Percentiles rank a stretch among this genome's conserved stretches.
phyloP scores from a whole-genome alignment of 2,329 filamentous ascomycete species.

The Xylaria arbuscula region DNA sequence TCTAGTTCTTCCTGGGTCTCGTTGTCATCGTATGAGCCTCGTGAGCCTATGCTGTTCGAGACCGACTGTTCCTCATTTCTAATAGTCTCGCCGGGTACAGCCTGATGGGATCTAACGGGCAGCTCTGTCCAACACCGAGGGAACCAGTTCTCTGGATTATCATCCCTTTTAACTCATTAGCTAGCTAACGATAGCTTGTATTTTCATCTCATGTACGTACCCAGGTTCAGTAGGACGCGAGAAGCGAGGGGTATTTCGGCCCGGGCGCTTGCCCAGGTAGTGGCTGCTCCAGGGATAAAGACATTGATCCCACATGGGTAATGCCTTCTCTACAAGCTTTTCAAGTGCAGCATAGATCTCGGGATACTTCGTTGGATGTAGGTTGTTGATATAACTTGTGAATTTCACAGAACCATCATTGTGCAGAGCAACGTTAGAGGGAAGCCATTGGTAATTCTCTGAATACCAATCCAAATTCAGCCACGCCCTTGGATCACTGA shows the following conservation, averaged over 20 bases:
- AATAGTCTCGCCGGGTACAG: background rate
- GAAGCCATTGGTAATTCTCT: slow-evolving; percentile 58
- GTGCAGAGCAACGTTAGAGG: slow-evolving; percentile 52
- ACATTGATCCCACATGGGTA: slow-evolving; percentile 57
- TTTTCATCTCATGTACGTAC: background rate
- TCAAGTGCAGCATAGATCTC: slow-evolving; percentile 53
- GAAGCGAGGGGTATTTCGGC: background rate
- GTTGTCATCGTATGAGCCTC: background rate
- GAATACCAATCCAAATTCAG: slow-evolving; percentile 45
- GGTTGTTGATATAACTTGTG: slow-evolving; percentile 59
- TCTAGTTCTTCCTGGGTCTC: slow-evolving; percentile 34
- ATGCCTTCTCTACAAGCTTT: slow-evolving; percentile 50
- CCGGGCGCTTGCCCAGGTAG: background rate
- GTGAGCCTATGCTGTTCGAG: background rate
- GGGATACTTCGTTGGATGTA: slow-evolving; percentile 51
- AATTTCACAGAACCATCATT: slow-evolving; percentile 48
- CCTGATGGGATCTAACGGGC: background rate
- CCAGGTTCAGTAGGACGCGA: background rate
- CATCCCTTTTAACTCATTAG: slow-evolving; percentile 29
- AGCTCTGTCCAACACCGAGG: slow-evolving; percentile 19
- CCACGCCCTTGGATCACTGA: background rate
- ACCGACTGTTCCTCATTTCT: background rate
- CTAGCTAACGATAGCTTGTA: background rate
- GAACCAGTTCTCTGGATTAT: slow-evolving; percentile 37
- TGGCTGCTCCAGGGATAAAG: slow-evolving; percentile 19